These are phyloP conservation scores for Pleurostoma richardsiae DNA, from an alignment of 2,329 filamentous ascomycete species.

Conservation along the genomic window DNA sequence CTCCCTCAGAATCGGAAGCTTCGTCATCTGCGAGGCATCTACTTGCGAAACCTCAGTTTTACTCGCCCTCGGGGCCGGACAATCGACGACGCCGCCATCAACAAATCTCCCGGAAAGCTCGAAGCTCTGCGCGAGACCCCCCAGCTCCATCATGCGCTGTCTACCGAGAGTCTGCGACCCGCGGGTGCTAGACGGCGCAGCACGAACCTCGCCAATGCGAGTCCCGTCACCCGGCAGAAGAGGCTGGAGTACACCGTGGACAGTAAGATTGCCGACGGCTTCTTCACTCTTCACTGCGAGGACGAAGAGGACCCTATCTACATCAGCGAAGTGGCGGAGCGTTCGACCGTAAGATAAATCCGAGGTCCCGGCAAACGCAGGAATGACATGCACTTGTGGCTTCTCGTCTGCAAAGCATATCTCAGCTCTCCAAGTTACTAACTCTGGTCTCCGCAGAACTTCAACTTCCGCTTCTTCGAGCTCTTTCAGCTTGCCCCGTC, in stretches of 20 bases:
- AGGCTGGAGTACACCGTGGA: conserved; percentile 70
- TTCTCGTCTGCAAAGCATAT: not conserved
- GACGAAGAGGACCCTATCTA: conserved; percentile 72
- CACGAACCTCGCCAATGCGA: conserved; percentile 40
- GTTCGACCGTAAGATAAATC: conserved; percentile 53
- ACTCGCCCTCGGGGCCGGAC: conserved; percentile 51
- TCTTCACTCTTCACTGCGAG: conserved; percentile 77
- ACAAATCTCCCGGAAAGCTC: conserved; percentile 65
- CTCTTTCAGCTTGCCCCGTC: conserved; percentile 57
- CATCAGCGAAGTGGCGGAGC: conserved; percentile 74
- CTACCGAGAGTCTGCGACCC: conserved; percentile 44
- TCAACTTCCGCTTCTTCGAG: conserved; percentile 83
- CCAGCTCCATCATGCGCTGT: conserved; percentile 50
- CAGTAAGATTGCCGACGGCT: conserved; percentile 74
- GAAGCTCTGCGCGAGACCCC: conserved; percentile 39
- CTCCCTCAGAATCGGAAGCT: conserved; percentile 77
- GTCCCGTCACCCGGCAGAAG: conserved; percentile 57
- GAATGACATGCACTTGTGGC: too few species aligned
- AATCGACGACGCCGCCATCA: conserved; percentile 73
- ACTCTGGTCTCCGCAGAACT: conserved; percentile 52
- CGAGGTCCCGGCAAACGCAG: too few species aligned
- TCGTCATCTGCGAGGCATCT: conserved; percentile 81
- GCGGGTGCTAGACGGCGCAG: conserved; percentile 35
- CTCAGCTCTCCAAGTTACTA: conserved; percentile 6
- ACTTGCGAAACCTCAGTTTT: conserved; percentile 79